These are phyloP conservation scores for Orychophragmus violaceus DNA, from an alignment of 345 rosid species.

Conservation along the genomic window DNA sequence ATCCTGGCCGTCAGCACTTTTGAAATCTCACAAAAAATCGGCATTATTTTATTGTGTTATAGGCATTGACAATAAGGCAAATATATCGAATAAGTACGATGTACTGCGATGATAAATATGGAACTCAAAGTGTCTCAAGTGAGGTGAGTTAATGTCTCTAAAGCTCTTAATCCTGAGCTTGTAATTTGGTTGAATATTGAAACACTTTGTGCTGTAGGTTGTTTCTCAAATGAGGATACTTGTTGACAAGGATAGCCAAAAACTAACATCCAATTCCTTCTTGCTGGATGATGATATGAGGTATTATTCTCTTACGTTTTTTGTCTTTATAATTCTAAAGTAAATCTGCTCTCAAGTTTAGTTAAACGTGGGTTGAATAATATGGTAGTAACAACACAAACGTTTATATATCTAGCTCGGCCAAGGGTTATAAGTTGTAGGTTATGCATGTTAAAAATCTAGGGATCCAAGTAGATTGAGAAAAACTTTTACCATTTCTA, in stretches of 20 bases:
- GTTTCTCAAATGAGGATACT: slow-evolving; percentile 85
- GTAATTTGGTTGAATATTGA: neutral
- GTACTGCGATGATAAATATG: slow-evolving; percentile 99
- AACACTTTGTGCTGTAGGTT: slow-evolving; percentile 42
- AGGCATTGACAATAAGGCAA: slow-evolving; percentile 91
- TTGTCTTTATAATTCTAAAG: neutral
- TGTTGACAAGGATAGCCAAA: slow-evolving; percentile 73
- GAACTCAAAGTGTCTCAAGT: slow-evolving; percentile 93
- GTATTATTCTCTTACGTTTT: slow-evolving; percentile 35
- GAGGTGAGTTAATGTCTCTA: slow-evolving; percentile 48
- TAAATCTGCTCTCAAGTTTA: neutral
- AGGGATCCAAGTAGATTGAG: neutral
- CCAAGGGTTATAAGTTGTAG: neutral
- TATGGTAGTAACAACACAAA: neutral
- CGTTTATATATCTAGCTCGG: neutral
- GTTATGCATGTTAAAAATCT: neutral
- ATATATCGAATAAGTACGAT: slow-evolving; percentile 95
- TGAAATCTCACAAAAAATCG: neutral
- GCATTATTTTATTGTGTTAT: slow-evolving; percentile 11
- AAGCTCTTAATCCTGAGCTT: neutral
- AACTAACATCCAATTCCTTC: slow-evolving; percentile 80
- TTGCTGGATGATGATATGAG: slow-evolving; percentile 93
- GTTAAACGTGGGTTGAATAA: neutral
- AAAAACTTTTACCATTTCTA: neutral
- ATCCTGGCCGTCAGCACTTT: neutral